Conservation (phyloP, 306 rosid genomes). For the Dalbergia cochinchinensis region DNA sequence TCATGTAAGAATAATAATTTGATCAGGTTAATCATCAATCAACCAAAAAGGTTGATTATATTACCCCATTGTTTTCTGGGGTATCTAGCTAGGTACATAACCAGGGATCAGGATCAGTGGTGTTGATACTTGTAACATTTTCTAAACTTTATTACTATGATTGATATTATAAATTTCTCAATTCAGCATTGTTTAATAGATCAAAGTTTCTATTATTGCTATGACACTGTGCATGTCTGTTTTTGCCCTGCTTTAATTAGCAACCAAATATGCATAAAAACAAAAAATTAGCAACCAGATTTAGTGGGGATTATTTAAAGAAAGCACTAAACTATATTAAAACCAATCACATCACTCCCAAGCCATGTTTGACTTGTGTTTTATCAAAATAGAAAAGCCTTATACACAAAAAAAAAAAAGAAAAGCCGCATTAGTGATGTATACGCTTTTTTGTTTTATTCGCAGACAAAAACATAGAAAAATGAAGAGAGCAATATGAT, state of each 20-base stretch:
- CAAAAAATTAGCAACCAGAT: neutral
- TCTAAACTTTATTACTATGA: constrained; percentile 36
- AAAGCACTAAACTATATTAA: neutral
- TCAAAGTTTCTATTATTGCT: constrained; percentile 57
- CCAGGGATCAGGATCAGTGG: constrained; percentile 14
- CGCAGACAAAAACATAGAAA: neutral
- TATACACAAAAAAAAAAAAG: no score
- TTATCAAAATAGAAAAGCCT: constrained; percentile 1
- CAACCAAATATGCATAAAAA: no score
- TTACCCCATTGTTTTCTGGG: constrained; percentile 32
- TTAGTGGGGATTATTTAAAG: constrained; percentile 15
- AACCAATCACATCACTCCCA: constrained; percentile 2
- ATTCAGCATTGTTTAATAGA: constrained; percentile 35
- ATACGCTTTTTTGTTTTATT: neutral
- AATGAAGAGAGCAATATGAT: neutral
- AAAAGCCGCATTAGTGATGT: neutral
- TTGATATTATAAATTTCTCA: constrained; percentile 34
- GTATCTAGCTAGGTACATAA: neutral
- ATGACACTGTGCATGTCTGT: constrained; percentile 19
- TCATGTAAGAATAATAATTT: constrained; percentile 54
- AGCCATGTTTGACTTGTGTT: constrained; percentile 20
- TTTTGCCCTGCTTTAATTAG: constrained; percentile 25
- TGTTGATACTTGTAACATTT: constrained; percentile 55
- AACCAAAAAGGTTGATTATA: constrained; percentile 40
- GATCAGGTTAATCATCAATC: constrained; percentile 29